A percentile compares a stretch with the other conserved stretches of the same genome.
These are phyloP conservation scores for Camellia granthamiana DNA, from an alignment of 148 eudicot genomes.

Conservation along the genomic window DNA sequence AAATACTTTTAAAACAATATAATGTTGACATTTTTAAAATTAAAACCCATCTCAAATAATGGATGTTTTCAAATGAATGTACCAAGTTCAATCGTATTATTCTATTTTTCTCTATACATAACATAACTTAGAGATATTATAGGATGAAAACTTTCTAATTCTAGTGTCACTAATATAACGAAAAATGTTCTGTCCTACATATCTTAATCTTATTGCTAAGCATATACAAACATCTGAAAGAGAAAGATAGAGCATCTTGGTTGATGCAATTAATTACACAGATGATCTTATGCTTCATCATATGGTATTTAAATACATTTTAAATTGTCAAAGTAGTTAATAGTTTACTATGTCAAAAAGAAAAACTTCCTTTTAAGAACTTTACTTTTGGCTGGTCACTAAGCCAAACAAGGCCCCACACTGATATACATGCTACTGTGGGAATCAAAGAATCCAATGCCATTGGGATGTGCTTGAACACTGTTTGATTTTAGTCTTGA, in stretches of 20 bases:
- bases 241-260: neutral
- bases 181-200: no score
- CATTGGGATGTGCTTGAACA: neutral
- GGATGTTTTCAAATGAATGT: no score
- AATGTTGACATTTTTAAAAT: no score
- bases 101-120: no score
- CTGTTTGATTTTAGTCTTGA: neutral
- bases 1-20: no score
- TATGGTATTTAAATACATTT: neutral
- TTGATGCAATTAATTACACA: neutral
- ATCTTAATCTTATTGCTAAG: no score
- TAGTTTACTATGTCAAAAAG: neutral
- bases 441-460: slow-evolving; percentile 13
- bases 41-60: no score
- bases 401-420: slow-evolving; percentile 3
- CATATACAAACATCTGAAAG: neutral
- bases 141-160: no score
- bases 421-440: neutral
- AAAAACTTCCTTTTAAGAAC: neutral
- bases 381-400: neutral
- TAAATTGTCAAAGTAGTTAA: slow-evolving; percentile 1
- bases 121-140: no score
- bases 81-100: no score
- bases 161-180: no score
- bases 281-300: neutral